Evolutionary conservation across 768 basidiomycete species (phyloP).

Genomic region (Xanthoconium purpureum): DNA sequence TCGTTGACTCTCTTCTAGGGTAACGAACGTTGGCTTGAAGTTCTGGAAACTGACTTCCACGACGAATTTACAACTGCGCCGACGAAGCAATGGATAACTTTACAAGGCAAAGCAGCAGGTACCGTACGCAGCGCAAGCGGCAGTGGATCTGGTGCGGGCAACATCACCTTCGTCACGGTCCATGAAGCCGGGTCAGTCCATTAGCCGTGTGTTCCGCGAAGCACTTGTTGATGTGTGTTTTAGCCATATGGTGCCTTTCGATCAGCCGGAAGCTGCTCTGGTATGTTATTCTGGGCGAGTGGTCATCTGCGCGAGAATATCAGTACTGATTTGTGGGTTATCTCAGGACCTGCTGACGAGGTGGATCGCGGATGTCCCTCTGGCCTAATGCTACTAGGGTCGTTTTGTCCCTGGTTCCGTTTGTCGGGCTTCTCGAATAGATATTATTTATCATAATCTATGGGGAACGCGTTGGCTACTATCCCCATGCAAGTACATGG

Average conservation of each 20-base stretch:
- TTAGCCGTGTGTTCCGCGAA: not conserved
- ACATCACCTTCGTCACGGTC: slow-evolving; percentile 77
- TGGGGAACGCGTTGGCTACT: not conserved
- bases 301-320: not conserved
- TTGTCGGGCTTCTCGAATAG: not conserved
- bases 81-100: slow-evolving; percentile 55
- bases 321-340: not conserved
- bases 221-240: slow-evolving; percentile 5
- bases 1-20: slow-evolving; percentile 41
- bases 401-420: not conserved
- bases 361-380: slow-evolving; percentile 56
- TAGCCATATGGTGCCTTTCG: slow-evolving; percentile 88
- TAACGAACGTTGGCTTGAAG: slow-evolving; percentile 72
- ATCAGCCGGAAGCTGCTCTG: slow-evolving; percentile 84
- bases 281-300: slow-evolving; percentile 38
- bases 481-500: not conserved
- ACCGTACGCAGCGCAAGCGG: slow-evolving; percentile 69
- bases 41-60: slow-evolving; percentile 59
- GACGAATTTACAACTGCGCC: slow-evolving; percentile 53
- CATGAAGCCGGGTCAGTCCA: slow-evolving; percentile 72
- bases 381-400: slow-evolving; percentile 22
- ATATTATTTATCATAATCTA: not conserved
- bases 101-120: slow-evolving; percentile 57
- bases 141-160: slow-evolving; percentile 65
- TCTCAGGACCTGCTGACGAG: slow-evolving; percentile 56